Evolutionary conservation across 805 yeast species (phyloP).

Genomic region (Lipomyces anomalus): DNA sequence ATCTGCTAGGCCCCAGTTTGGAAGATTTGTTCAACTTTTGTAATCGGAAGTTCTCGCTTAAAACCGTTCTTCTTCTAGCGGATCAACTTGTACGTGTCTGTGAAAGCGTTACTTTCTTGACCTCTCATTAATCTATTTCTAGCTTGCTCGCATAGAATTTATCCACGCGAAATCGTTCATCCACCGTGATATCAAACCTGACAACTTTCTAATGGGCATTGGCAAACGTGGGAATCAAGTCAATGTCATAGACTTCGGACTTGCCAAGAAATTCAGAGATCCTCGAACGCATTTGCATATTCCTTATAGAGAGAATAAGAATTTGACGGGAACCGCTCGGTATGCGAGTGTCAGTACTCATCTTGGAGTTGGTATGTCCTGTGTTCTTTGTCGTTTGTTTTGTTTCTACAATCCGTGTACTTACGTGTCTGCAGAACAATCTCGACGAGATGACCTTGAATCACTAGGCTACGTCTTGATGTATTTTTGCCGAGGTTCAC

Average conservation of each 20-base stretch:
- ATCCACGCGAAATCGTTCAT: constrained; percentile 91
- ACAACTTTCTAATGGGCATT: constrained; percentile 79
- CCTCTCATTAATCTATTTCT: neutral
- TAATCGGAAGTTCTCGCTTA: constrained; percentile 84
- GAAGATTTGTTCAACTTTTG: constrained; percentile 96
- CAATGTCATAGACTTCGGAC: constrained; percentile 88
- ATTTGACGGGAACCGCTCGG: constrained; percentile 95
- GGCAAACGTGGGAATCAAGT: constrained; percentile 94
- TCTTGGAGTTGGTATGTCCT: constrained; percentile 66
- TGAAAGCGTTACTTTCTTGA: neutral
- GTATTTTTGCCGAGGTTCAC: constrained; percentile 89
- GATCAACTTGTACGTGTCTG: constrained; percentile 60
- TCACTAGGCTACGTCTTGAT: constrained; percentile 90
- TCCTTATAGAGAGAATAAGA: constrained; percentile 93
- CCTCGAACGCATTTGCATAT: constrained; percentile 91
- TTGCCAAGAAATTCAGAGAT: constrained; percentile 90
- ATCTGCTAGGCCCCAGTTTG: constrained; percentile 86
- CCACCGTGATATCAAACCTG: constrained; percentile 80
- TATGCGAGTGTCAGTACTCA: constrained; percentile 94
- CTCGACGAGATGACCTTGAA: constrained; percentile 94
- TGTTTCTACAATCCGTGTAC: neutral
- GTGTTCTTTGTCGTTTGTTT: too few relatives aligned
- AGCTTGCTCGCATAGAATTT: constrained; percentile 81
- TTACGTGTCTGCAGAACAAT: constrained; percentile 52
- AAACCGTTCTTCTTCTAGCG: constrained; percentile 86